Evolutionary conservation across 1,284 basidiomycete species (phyloP), one percentile per base, ranked within the genome.

Genomic region (Ganoderma meredithae): DNA sequence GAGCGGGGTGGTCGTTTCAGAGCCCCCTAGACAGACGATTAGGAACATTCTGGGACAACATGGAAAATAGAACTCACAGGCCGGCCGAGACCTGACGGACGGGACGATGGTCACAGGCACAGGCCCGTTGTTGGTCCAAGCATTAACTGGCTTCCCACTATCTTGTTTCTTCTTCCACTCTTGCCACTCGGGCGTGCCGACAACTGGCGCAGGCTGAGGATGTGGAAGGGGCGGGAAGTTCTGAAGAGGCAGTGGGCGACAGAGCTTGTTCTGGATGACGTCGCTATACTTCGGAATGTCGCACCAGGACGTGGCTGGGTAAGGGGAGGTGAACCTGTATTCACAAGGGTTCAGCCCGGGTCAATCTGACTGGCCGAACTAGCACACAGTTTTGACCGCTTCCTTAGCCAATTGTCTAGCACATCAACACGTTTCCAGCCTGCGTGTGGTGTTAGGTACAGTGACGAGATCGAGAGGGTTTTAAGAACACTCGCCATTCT

Each of bases 361-460:
- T 41, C 39, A 63, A 39, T 31, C 17, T 36, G 10, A 31, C 55
- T 13, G 7, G 40, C 13, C 9, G 19, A 44, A 19, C n/a, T n/a
- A 12, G 43, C 40, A 13, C 25, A 69, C 71, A 44, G 58, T 62
- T 65, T 70, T 5, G 39, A 33, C 5, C n/a, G 41, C 22, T 59
- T 64, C 33, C 36, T 67, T 79, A 91, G 90, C 89, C 90, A 92
- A 6, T 70, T 66, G 2, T 85, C 82, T 47, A 83, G 74, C 3
- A 90, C 82, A 47, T 85, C 78, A 44, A 91, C 82, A 2, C 84
- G 81, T 71, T 89, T 91, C 91, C 91, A 92, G 3, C 91, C 90
- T 91, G 62, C 9, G 25, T 33, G 62, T 7, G 36, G 33, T 3
- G 17, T 53, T 4, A 61, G n/a, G 27, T 17, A 27, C 15, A 8